Evolutionary conservation across 495 filamentous ascomycete genomes (phyloP).

Genomic region (Penicillium waksmanii): DNA sequence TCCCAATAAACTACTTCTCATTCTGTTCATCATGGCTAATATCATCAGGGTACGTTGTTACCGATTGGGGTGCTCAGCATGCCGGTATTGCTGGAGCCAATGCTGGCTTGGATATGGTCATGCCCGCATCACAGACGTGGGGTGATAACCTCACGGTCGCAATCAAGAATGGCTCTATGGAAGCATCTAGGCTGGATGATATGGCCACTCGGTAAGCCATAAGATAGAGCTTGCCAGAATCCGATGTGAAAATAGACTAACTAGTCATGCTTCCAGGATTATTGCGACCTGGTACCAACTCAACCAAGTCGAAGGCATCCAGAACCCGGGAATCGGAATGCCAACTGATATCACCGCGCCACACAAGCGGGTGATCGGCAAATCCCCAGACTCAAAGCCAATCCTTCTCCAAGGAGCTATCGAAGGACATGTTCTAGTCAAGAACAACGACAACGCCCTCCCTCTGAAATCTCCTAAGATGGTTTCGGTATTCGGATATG

Average conservation of each 20-base stretch:
- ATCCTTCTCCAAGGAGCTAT: conserved; percentile 58
- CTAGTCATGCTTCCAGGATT: conserved; percentile 53
- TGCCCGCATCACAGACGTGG: conserved; percentile 55
- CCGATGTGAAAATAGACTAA: not conserved
- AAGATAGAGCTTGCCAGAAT: not conserved
- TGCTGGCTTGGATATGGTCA: conserved; percentile 63
- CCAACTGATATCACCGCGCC: conserved; percentile 67
- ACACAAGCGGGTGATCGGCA: conserved; percentile 62
- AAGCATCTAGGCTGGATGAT: conserved; percentile 51
- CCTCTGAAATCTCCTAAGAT: conserved; percentile 60
- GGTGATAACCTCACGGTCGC: conserved; percentile 55
- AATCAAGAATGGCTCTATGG: conserved; percentile 53
- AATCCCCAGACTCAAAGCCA: conserved; percentile 52
- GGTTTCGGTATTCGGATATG: conserved; percentile 71
- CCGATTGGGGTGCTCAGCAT: conserved; percentile 65
- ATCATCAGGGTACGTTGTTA: conserved; percentile 57
- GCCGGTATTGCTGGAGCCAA: conserved; percentile 54
- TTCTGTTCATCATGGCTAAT: not conserved
- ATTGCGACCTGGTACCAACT: conserved; percentile 87
- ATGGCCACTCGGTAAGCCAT: conserved; percentile 58
- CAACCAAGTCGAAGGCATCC: conserved; percentile 67
- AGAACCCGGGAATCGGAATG: conserved; percentile 60
- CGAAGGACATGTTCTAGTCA: conserved; percentile 71
- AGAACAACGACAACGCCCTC: conserved; percentile 66
- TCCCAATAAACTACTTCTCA: conserved; percentile 24